Evolutionary conservation across 1,284 basidiomycete genomes (phyloP).

Genomic region (Apiotrichum sp.): DNA sequence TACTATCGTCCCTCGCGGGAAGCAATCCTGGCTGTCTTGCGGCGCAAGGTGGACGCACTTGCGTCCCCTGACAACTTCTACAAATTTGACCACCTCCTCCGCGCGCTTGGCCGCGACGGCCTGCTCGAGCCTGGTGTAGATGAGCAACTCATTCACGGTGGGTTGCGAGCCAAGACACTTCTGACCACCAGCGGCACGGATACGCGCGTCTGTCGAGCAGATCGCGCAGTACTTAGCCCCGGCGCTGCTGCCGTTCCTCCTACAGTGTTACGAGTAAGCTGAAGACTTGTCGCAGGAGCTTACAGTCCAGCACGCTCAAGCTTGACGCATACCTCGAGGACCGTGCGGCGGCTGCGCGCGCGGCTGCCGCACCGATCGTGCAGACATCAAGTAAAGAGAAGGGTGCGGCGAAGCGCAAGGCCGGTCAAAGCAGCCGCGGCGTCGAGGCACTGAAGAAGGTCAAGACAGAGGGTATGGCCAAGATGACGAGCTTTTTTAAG

Average conservation of each 20-base stretch:
- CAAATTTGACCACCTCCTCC: conserved; percentile 39
- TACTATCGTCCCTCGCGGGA: conserved; percentile 35
- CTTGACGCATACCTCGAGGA: conserved; percentile 29
- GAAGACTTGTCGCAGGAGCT: not conserved
- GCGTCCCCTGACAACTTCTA: conserved; percentile 23
- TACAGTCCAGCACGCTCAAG: conserved; percentile 20
- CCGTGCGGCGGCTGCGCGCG: conserved; percentile 26
- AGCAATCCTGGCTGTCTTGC: conserved; percentile 21
- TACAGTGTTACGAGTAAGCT: conserved; percentile 25
- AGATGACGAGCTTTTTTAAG: conserved; percentile 44
- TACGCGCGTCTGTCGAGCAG: conserved; percentile 28
- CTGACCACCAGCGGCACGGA: conserved; percentile 24
- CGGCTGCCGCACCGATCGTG: conserved; percentile 23
- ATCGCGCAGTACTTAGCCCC: conserved; percentile 30
- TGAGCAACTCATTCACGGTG: conserved; percentile 22
- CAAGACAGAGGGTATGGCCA: conserved; percentile 40
- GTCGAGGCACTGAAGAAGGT: conserved; percentile 44
- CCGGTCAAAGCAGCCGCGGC: conserved; percentile 26
- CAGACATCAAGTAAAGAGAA: conserved; percentile 14
- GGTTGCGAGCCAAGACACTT: conserved; percentile 4
- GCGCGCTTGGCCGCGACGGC: conserved; percentile 32
- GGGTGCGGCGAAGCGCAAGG: conserved; percentile 24
- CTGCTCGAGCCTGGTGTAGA: conserved; percentile 18
- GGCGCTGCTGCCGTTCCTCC: conserved; percentile 8
- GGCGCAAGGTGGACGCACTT: conserved; percentile 31